phyloP scores from a whole-genome alignment of 2,329 filamentous ascomycete genomes.

The Cladophialophora yegresii region DNA sequence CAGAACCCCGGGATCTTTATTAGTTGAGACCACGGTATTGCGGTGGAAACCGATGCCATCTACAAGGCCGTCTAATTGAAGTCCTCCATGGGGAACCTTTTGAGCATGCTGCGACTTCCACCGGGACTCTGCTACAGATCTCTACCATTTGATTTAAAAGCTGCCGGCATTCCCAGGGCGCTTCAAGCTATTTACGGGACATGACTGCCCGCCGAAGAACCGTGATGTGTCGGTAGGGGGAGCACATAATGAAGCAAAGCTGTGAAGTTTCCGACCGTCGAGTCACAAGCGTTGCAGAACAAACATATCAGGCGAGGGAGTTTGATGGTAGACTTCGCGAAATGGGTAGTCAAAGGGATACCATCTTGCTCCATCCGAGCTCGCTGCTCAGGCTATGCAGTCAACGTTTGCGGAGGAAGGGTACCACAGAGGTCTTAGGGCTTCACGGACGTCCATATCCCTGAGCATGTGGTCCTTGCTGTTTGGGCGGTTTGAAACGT shows the following conservation, averaged over 20 bases:
- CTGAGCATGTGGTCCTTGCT: background rate
- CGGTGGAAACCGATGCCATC: too few relatives aligned
- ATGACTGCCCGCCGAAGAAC: conserved; percentile 52
- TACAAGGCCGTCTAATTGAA: too few relatives aligned
- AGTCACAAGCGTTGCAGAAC: conserved; percentile 42
- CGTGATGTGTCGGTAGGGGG: conserved; percentile 40
- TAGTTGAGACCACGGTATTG: too few relatives aligned
- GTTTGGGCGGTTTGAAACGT: background rate
- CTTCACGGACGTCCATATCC: background rate
- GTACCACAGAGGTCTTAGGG: conserved; percentile 36
- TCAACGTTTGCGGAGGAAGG: conserved; percentile 45
- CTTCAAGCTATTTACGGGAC: conserved; percentile 56
- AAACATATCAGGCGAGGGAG: conserved; percentile 41
- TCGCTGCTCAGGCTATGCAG: conserved; percentile 46
- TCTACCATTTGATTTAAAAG: conserved; percentile 50
- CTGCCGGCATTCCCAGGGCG: conserved; percentile 50
- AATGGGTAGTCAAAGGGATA: conserved; percentile 40
- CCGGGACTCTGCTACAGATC: conserved; percentile 49
- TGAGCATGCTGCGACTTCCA: conserved; percentile 58
- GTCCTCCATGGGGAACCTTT: too few relatives aligned
- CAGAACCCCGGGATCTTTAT: too few relatives aligned
- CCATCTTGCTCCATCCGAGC: conserved; percentile 39
- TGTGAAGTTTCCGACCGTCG: conserved; percentile 42
- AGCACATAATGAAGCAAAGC: conserved; percentile 27
- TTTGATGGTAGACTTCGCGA: conserved; percentile 41